A percentile compares a stretch with the other conserved stretches of the same genome.
Evolutionary conservation across 2,329 filamentous ascomycete genomes (phyloP).

Genomic region (Paraconiothyrium brasiliense): DNA sequence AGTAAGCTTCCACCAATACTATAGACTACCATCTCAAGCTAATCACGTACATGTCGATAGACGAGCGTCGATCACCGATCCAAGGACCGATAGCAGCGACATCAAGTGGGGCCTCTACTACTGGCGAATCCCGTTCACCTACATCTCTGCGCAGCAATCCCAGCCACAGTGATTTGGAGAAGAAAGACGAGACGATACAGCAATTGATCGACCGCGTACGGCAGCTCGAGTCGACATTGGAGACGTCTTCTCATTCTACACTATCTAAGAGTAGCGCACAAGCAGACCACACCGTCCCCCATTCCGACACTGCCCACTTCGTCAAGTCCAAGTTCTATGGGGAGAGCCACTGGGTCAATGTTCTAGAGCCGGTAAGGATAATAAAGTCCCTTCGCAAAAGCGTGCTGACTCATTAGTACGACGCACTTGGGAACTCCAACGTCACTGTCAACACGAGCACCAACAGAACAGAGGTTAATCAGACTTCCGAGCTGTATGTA

Average conservation of each 20-base stretch:
- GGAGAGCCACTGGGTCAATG: slow-evolving; percentile 60
- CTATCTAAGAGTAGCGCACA: not conserved
- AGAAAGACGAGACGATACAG: slow-evolving; percentile 14
- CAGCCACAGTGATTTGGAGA: not conserved
- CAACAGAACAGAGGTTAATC: slow-evolving; percentile 51
- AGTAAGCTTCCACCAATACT: slow-evolving; percentile 1
- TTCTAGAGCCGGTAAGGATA: slow-evolving; percentile 42
- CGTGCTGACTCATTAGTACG: slow-evolving; percentile 25
- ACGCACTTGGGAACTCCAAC: slow-evolving; percentile 28
- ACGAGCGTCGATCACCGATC: not conserved
- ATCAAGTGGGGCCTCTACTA: slow-evolving; percentile 3
- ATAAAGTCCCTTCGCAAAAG: slow-evolving; percentile 50
- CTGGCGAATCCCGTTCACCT: not conserved
- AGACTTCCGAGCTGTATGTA: slow-evolving; percentile 33
- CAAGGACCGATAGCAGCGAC: not conserved
- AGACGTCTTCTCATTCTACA: not conserved
- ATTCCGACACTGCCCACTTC: slow-evolving; percentile 24
- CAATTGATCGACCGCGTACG: slow-evolving; percentile 18
- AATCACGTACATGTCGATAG: not conserved
- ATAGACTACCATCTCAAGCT: not conserved
- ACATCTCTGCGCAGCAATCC: not conserved
- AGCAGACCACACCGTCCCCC: not conserved
- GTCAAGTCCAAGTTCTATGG: slow-evolving; percentile 66
- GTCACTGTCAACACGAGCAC: slow-evolving; percentile 43
- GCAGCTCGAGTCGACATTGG: slow-evolving; percentile 18